These are phyloP conservation scores for Paxillus ammoniavirescens DNA, from an alignment of 768 basidiomycete species.

Conservation along the genomic window DNA sequence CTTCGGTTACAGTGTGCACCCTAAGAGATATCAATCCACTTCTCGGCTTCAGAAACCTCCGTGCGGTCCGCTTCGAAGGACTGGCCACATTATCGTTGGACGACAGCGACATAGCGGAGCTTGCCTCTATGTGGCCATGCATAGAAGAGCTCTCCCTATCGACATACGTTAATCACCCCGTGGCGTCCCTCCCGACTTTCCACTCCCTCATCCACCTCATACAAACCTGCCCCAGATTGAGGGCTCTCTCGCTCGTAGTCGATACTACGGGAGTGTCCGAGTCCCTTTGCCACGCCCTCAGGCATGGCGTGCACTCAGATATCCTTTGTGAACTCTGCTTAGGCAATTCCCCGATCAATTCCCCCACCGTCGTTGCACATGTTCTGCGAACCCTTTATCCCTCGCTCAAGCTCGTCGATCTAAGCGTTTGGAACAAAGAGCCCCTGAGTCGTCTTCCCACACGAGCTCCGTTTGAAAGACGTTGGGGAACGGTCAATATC, in stretches of 20 bases:
- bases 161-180: slow-evolving; percentile 12
- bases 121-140: slow-evolving; percentile 20
- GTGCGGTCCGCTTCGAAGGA: slow-evolving; percentile 16
- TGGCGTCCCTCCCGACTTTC: slow-evolving; percentile 20
- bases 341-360: slow-evolving; percentile 20
- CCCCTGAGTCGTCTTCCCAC: slow-evolving; percentile 9
- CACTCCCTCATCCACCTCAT: slow-evolving; percentile 12
- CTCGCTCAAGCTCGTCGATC: slow-evolving; percentile 16
- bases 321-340: slow-evolving; percentile 13
- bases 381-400: slow-evolving; percentile 16
- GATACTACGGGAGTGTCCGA: slow-evolving; percentile 8
- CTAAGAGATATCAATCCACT: slow-evolving; percentile 15
- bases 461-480: slow-evolving; percentile 11
- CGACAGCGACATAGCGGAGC: slow-evolving; percentile 13
- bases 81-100: slow-evolving; percentile 12
- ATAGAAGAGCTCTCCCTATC: slow-evolving; percentile 19
- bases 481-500: slow-evolving; percentile 19
- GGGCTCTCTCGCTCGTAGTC: slow-evolving; percentile 22
- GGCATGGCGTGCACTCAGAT: neutral
- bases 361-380: slow-evolving; percentile 8
- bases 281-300: neutral
- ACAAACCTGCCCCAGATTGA: slow-evolving; percentile 12
- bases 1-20: neutral
- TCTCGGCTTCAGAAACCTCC: slow-evolving; percentile 12
- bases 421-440: slow-evolving; percentile 16